Percentiles rank a stretch among this genome's conserved stretches.
phyloP scores from a whole-genome alignment of 2,329 filamentous ascomycete genomes.

The Diatrype stigma region DNA sequence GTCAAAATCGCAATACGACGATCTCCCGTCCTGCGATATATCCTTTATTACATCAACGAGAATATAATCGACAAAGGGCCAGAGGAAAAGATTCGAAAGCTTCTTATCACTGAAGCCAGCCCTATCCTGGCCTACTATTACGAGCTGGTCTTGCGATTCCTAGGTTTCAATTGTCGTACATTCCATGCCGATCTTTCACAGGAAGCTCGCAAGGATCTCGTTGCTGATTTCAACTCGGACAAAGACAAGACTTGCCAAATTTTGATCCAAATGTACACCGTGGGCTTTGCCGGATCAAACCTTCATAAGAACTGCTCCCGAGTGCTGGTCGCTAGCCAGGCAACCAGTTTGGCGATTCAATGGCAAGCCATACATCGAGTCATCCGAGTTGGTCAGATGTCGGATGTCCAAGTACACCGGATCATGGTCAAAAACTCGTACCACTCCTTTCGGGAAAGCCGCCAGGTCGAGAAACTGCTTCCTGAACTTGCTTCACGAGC shows the following conservation, averaged over 20 bases:
- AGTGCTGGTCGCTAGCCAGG: constrained; percentile 23
- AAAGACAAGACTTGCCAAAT: constrained; percentile 19
- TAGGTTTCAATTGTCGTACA: constrained; percentile 22
- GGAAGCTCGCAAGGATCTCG: constrained; percentile 17
- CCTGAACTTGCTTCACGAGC: constrained; percentile 22
- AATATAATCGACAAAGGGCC: constrained; percentile 14
- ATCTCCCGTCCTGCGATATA: constrained; percentile 23
- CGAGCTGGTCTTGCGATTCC: constrained; percentile 24
- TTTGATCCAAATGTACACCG: constrained; percentile 26
- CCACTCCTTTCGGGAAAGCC: constrained; percentile 22
- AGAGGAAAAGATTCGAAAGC: constrained; percentile 20
- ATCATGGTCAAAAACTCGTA: constrained; percentile 22
- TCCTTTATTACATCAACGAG: constrained; percentile 19
- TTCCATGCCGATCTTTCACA: constrained; percentile 18
- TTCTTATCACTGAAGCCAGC: constrained; percentile 22
- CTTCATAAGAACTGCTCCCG: constrained; percentile 23
- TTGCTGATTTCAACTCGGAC: constrained; percentile 21
- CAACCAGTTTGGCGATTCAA: constrained; percentile 20
- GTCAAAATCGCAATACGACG: constrained; percentile 18
- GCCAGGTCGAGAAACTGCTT: constrained; percentile 25
- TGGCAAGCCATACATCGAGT: constrained; percentile 24
- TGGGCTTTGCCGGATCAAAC: constrained; percentile 25
- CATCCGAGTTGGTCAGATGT: constrained; percentile 24
- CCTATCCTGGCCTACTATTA: constrained; percentile 26
- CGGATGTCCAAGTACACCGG: constrained; percentile 20